Evolutionary conservation across 495 filamentous ascomycete genomes (phyloP).

Genomic region (Letharia lupina): DNA sequence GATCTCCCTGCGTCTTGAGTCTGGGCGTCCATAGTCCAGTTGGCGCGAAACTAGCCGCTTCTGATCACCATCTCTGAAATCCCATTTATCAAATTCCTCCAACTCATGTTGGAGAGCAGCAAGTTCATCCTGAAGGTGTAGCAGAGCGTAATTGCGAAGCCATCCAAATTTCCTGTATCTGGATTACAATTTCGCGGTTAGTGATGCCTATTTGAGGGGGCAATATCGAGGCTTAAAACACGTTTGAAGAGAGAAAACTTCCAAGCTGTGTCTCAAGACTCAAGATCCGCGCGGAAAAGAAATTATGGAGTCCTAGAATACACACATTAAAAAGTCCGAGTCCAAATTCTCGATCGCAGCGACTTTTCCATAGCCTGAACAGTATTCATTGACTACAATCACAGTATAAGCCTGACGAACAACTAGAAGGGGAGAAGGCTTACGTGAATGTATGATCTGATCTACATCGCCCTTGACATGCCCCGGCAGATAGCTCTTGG

Average conservation of each 20-base stretch:
- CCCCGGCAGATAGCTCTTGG: neutral
- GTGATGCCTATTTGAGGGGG: neutral
- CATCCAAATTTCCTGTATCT: slow-evolving; percentile 33
- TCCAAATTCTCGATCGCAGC: slow-evolving; percentile 33
- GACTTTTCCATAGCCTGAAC: slow-evolving; percentile 32
- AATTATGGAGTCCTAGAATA: neutral
- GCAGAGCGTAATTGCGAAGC: slow-evolving; percentile 31
- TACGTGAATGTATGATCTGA: slow-evolving; percentile 14
- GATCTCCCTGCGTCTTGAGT: slow-evolving; percentile 43
- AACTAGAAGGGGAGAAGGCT: neutral
- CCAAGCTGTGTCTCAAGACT: neutral
- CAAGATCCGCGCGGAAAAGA: neutral
- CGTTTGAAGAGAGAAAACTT: neutral
- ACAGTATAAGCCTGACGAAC: neutral
- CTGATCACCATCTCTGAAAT: slow-evolving; percentile 7
- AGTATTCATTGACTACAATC: slow-evolving; percentile 29
- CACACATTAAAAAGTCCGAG: slow-evolving; percentile 28
- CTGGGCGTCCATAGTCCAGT: slow-evolving; percentile 4
- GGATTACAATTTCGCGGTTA: neutral
- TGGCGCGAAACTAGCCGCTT: slow-evolving; percentile 16
- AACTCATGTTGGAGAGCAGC: slow-evolving; percentile 29
- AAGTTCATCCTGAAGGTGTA: slow-evolving; percentile 34
- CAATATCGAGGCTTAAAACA: neutral
- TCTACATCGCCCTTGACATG: slow-evolving; percentile 3
- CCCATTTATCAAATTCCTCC: slow-evolving; percentile 25